Conservation (phyloP, 495 filamentous ascomycete genomes). For the Astrothelium subdiscretum region DNA sequence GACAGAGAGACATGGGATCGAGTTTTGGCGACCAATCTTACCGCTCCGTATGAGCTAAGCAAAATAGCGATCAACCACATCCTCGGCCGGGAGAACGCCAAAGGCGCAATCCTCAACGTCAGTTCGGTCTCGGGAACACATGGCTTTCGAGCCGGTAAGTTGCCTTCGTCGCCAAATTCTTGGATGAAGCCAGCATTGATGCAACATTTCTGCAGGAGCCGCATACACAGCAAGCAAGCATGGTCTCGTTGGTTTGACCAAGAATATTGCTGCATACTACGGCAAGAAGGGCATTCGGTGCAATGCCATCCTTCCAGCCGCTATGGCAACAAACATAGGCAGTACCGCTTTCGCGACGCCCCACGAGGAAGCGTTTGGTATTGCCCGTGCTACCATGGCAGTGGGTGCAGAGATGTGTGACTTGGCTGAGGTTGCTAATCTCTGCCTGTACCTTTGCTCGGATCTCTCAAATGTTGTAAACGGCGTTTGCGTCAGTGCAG, state of each 20-base stretch:
- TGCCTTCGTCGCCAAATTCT: background rate
- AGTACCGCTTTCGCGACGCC: conserved; percentile 33
- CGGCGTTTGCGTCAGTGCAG: conserved; percentile 13
- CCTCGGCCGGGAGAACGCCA: conserved; percentile 18
- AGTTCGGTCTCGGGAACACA: conserved; percentile 23
- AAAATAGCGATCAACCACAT: conserved; percentile 42
- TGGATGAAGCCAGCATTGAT: background rate
- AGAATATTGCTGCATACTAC: conserved; percentile 51
- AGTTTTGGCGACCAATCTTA: conserved; percentile 48
- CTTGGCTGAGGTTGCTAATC: conserved; percentile 12
- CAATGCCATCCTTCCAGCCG: conserved; percentile 45
- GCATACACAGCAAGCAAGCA: conserved; percentile 47
- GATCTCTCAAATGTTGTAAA: conserved; percentile 11
- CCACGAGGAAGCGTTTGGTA: conserved; percentile 34
- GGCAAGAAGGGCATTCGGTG: conserved; percentile 44
- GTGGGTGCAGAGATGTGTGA: conserved; percentile 5
- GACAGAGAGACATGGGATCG: conserved; percentile 43
- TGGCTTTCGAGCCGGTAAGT: conserved; percentile 9
- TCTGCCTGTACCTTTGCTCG: conserved; percentile 12
- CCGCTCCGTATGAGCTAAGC: conserved; percentile 42
- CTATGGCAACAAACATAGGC: conserved; percentile 44
- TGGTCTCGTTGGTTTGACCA: conserved; percentile 46
- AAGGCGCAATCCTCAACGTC: conserved; percentile 38
- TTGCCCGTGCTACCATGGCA: background rate
- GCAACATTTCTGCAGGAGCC: conserved; percentile 30